Conservation (phyloP, 1,139 yeast species). For the Saccharomycopsis crataegensis region DNA sequence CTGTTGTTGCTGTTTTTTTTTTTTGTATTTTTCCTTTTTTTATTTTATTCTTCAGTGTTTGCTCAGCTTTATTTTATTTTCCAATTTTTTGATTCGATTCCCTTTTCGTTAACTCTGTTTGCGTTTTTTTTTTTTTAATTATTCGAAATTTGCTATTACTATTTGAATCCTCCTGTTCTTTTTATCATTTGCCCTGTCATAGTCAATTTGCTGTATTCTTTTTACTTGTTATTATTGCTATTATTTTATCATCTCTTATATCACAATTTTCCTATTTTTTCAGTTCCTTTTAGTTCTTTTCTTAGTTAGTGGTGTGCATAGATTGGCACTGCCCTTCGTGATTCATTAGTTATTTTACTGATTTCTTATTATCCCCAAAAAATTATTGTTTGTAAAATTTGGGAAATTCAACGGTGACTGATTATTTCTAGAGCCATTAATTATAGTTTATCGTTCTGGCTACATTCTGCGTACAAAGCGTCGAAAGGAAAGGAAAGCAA, state of each 20-base stretch:
- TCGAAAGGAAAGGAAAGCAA: no score
- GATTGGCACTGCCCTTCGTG: no score
- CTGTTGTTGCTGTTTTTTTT: not conserved
- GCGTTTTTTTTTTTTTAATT: not conserved
- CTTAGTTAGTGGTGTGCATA: no score
- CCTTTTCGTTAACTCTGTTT: not conserved
- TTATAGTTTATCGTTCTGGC: no score
- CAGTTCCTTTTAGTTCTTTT: no score
- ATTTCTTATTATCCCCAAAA: no score
- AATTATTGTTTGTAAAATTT: no score
- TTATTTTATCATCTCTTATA: not conserved
- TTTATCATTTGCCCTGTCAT: not conserved
- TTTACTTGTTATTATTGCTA: not conserved
- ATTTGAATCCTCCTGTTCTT: not conserved
- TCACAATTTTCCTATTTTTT: no score
- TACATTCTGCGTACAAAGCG: no score
- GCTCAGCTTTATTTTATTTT: not conserved
- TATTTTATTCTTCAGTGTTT: not conserved
- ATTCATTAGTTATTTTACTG: no score
- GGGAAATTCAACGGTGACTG: no score
- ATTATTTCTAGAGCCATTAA: no score
- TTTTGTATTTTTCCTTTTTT: not conserved
- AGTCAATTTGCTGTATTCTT: not conserved
- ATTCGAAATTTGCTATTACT: slow-evolving; percentile 17
- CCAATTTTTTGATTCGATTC: not conserved